Evolutionary conservation across 2,329 filamentous ascomycete species (phyloP).

Genomic region (Colletotrichum limetticola): DNA sequence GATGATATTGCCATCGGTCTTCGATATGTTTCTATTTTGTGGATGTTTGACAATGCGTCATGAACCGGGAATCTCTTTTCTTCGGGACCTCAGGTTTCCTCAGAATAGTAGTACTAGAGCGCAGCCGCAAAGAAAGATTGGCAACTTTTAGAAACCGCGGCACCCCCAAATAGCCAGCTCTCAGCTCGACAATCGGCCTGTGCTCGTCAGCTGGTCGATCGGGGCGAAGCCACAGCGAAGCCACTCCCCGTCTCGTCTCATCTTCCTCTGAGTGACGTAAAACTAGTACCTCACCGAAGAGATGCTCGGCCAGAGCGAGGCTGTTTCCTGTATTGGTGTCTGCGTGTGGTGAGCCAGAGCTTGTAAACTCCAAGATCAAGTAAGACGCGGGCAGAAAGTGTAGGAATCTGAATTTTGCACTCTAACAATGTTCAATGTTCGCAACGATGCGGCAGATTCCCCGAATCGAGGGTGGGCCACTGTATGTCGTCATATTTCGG

Average conservation of each 20-base stretch:
- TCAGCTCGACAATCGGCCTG: slow-evolving; percentile 5
- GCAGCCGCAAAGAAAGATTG: background rate
- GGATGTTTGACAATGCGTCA: background rate
- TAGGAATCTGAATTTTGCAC: too few relatives aligned
- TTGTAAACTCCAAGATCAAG: too few relatives aligned
- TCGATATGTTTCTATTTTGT: background rate
- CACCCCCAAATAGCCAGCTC: slow-evolving; percentile 5
- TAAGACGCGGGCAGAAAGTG: too few relatives aligned
- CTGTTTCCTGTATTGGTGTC: background rate
- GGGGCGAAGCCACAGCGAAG: slow-evolving; percentile 8
- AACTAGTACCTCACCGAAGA: background rate
- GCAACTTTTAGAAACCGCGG: background rate
- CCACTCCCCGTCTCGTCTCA: slow-evolving; percentile 5
- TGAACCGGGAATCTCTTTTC: background rate
- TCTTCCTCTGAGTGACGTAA: slow-evolving; percentile 1
- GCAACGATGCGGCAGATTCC: too few relatives aligned
- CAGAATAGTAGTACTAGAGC: background rate
- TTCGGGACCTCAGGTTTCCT: background rate
- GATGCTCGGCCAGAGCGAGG: background rate
- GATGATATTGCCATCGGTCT: background rate
- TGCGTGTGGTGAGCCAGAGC: background rate
- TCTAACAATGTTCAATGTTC: background rate
- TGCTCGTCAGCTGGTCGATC: background rate
- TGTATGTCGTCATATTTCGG: background rate
- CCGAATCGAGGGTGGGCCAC: too few relatives aligned